These are phyloP conservation scores for Thermochaetoides dissita DNA, from an alignment of 2,329 filamentous ascomycete genomes.

Conservation along the genomic window DNA sequence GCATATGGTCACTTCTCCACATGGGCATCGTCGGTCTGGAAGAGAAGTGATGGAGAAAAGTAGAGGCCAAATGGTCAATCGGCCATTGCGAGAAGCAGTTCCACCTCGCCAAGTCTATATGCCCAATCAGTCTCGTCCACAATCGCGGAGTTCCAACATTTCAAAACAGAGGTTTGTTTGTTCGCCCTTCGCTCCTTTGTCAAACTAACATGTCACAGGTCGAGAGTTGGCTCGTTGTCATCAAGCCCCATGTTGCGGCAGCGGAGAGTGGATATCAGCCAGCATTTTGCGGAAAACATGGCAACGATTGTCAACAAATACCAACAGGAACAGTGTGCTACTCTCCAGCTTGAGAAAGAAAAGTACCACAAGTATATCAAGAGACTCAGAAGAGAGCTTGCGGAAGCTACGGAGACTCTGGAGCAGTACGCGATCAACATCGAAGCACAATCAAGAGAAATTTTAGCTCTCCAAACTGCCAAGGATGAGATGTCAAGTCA, in stretches of 20 bases:
- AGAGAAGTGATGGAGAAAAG: not conserved
- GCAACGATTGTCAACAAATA: constrained; percentile 12
- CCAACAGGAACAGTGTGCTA: constrained; percentile 9
- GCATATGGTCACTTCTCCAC: not conserved
- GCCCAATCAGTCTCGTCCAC: constrained; percentile 3
- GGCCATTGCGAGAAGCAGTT: constrained; percentile 1
- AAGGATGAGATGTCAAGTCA: constrained; percentile 6
- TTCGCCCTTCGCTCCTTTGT: no score
- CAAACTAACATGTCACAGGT: constrained; percentile 1
- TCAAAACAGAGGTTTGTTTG: constrained; percentile 5
- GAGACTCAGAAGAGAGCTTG: constrained; percentile 7
- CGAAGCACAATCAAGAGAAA: constrained; percentile 7
- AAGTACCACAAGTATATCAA: constrained; percentile 13
- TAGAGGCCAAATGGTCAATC: not conserved
- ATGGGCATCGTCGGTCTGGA: not conserved
- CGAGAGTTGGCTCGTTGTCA: constrained; percentile 3
- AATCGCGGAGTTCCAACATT: constrained; percentile 9
- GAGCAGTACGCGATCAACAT: constrained; percentile 2
- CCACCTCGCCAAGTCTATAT: not conserved
- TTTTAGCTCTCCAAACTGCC: constrained; percentile 7
- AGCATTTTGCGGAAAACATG: constrained; percentile 11
- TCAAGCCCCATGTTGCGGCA: constrained; percentile 8
- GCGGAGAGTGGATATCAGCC: constrained; percentile 7
- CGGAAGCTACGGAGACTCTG: not conserved
- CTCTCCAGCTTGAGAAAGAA: constrained; percentile 7